phyloP scores from a whole-genome alignment of 73 alveolate species.

The Urostyla sp. region DNA sequence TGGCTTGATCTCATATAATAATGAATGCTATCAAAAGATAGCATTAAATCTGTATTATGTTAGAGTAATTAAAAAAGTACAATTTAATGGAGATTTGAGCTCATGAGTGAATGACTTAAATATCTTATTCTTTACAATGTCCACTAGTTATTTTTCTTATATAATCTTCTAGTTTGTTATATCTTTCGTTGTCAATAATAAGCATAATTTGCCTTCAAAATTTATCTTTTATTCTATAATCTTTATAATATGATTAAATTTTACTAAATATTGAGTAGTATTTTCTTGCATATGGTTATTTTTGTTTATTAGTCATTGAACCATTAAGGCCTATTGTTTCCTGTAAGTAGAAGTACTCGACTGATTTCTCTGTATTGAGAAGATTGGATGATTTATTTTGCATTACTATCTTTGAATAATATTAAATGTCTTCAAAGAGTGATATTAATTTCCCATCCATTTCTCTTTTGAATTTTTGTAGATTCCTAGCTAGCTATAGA shows the following conservation, averaged over 20 bases:
- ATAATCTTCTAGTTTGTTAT: constrained; percentile 42
- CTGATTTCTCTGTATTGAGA: too few relatives aligned
- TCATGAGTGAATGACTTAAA: constrained; percentile 63
- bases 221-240: constrained; percentile 30
- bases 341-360: too few relatives aligned
- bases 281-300: too few relatives aligned
- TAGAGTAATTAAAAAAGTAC: not conserved
- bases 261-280: constrained; percentile 37
- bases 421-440: too few relatives aligned
- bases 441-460: too few relatives aligned
- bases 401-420: too few relatives aligned
- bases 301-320: too few relatives aligned
- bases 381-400: too few relatives aligned
- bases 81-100: constrained; percentile 45
- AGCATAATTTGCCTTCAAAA: constrained; percentile 28
- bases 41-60: not conserved
- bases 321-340: too few relatives aligned
- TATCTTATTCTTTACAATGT: constrained; percentile 26
- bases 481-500: too few relatives aligned
- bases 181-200: constrained; percentile 44
- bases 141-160: constrained; percentile 29
- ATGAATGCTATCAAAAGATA: constrained; percentile 11
- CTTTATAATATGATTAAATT: not conserved
- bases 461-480: too few relatives aligned
- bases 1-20: not conserved